Percentiles rank a stretch among this genome's conserved stretches.
Evolutionary conservation across 2,329 filamentous ascomycete genomes (phyloP).

Genomic region (Ophiostoma sp.): DNA sequence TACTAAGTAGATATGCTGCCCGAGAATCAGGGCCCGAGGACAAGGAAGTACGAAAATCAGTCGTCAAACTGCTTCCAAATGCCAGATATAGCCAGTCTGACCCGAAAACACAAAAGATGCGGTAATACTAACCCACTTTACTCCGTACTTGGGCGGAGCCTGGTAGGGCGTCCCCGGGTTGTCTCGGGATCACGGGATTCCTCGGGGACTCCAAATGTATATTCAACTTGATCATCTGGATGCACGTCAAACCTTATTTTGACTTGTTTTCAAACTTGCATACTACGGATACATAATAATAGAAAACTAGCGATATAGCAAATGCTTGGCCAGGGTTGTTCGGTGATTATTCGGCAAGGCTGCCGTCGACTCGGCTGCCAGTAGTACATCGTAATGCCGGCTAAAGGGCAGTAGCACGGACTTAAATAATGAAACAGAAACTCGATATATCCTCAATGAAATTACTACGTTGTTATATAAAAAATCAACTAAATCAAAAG

Average conservation of each 20-base stretch:
- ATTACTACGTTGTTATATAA: neutral
- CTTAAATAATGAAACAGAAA: too few species aligned
- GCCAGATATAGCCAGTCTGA: neutral
- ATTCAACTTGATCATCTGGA: neutral
- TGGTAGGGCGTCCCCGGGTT: slow-evolving; percentile 15
- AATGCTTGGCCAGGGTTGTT: neutral
- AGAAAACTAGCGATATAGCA: neutral
- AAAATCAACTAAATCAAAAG: too few species aligned
- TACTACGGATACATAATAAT: neutral
- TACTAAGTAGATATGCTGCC: neutral
- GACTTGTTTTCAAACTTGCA: neutral
- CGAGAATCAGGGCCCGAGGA: neutral
- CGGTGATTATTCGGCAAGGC: slow-evolving; percentile 7
- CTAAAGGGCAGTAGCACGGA: too few species aligned
- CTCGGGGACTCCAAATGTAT: neutral
- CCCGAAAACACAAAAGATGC: neutral
- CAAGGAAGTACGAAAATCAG: neutral
- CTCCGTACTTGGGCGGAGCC: slow-evolving; percentile 13
- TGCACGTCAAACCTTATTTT: slow-evolving; percentile 4
- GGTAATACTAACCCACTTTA: slow-evolving; percentile 8
- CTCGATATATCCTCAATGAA: too few species aligned
- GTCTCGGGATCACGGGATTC: slow-evolving; percentile 18
- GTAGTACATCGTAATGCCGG: neutral
- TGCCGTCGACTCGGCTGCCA: neutral
- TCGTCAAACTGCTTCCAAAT: neutral